A percentile compares a stretch with the other conserved stretches of the same genome.
phyloP scores from a whole-genome alignment of 208 protist genomes.

The Leishmania arabica region DNA sequence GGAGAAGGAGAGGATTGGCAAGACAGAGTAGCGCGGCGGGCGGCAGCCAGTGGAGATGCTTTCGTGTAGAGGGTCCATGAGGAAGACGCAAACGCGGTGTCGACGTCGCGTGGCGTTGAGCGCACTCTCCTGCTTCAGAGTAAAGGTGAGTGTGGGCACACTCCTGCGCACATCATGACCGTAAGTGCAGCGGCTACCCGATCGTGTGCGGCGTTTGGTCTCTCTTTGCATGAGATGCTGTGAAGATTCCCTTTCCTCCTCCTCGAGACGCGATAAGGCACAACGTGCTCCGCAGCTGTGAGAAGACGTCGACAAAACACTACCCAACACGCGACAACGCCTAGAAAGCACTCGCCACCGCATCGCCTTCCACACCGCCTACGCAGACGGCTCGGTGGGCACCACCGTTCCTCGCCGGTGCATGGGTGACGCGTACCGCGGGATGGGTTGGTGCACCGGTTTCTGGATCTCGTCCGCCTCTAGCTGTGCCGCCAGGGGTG shows the following conservation, averaged over 20 bases:
- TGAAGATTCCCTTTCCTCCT: background rate
- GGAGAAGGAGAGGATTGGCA: background rate
- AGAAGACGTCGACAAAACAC: background rate
- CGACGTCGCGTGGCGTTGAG: background rate
- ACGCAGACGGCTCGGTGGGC: background rate
- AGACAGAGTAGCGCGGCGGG: background rate
- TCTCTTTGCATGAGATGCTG: background rate
- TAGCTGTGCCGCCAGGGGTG: constrained; percentile 71
- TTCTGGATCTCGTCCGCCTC: constrained; percentile 67
- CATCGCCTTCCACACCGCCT: background rate
- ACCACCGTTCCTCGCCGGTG: constrained; percentile 45
- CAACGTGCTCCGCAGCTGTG: background rate
- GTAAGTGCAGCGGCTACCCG: background rate
- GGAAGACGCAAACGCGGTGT: background rate
- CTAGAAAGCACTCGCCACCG: background rate
- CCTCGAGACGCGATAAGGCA: background rate
- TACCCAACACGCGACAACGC: background rate
- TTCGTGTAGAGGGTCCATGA: background rate
- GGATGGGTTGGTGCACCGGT: constrained; percentile 66
- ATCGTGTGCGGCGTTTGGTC: background rate
- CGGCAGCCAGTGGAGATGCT: background rate
- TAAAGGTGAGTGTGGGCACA: background rate
- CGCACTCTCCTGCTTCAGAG: background rate
- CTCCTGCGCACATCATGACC: background rate
- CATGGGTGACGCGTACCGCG: constrained; percentile 83